These are phyloP conservation scores for Laguncularia racemosa DNA, from an alignment of 345 rosid species.

Conservation along the genomic window DNA sequence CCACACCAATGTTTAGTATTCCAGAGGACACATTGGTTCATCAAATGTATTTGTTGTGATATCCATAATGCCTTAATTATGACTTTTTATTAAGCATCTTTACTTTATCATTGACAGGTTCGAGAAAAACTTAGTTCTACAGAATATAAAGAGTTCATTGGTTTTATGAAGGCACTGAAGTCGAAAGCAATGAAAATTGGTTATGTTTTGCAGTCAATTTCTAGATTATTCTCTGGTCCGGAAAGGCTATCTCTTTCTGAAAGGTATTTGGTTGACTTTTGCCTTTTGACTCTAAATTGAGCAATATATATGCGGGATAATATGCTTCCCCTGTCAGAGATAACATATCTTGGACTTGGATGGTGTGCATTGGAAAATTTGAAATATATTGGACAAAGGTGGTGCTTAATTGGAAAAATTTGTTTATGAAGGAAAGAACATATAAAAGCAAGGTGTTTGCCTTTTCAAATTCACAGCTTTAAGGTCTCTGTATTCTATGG, in stretches of 20 bases:
- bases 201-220: slow-evolving; percentile 54
- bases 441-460: no score
- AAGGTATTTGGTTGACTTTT: slow-evolving; percentile 33
- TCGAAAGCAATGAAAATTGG: slow-evolving; percentile 59
- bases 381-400: no score
- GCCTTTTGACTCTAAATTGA: neutral
- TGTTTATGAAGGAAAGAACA: no score
- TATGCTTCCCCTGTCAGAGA: neutral
- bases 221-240: slow-evolving; percentile 52
- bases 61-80: neutral
- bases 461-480: no score
- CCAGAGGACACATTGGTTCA: no score
- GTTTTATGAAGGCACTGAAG: slow-evolving; percentile 77
- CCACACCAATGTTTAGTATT: no score
- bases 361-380: no score
- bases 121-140: slow-evolving; percentile 59
- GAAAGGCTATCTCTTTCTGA: slow-evolving; percentile 61
- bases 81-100: neutral
- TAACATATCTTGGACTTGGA: neutral
- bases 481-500: no score
- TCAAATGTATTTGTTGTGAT: neutral
- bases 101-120: slow-evolving; percentile 32
- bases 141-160: slow-evolving; percentile 81
- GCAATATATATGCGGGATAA: neutral
- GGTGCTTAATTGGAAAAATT: no score